Percentiles rank a stretch among this genome's conserved stretches.
Evolutionary conservation across 2,329 filamentous ascomycete species (phyloP).

Genomic region (Stromatinia cepivora): DNA sequence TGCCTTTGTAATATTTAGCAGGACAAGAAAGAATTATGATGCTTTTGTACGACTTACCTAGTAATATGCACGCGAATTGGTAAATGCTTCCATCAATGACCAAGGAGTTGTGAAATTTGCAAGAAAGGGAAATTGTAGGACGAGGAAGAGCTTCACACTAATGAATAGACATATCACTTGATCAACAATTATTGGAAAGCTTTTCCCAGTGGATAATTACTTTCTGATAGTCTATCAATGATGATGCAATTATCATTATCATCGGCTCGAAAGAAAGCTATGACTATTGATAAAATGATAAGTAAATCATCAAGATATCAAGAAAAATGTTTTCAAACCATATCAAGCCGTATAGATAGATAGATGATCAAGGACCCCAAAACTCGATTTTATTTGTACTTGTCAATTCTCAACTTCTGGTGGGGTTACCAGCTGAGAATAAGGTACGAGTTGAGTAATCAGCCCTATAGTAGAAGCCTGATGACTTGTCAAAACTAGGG

Average conservation of each 20-base stretch:
- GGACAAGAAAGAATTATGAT: background rate
- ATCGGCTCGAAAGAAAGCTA: background rate
- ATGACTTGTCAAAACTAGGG: constrained; percentile 43
- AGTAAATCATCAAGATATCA: constrained; percentile 23
- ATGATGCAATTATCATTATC: too few species aligned
- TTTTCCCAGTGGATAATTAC: constrained; percentile 34
- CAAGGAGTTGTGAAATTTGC: background rate
- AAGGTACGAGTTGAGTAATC: constrained; percentile 4
- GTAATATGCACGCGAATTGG: rapidly evolving
- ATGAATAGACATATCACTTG: background rate
- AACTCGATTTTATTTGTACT: constrained; percentile 52
- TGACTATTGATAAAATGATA: constrained; percentile 1
- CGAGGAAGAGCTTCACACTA: background rate
- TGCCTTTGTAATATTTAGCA: background rate
- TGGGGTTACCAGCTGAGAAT: constrained; percentile 45
- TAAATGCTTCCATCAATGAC: too few species aligned
- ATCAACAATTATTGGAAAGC: background rate
- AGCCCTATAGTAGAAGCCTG: constrained; percentile 11
- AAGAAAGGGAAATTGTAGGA: background rate
- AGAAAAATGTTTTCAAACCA: constrained; percentile 42
- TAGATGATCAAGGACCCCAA: constrained; percentile 41
- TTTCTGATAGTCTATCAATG: constrained; percentile 52
- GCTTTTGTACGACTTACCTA: background rate
- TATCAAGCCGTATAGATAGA: constrained; percentile 44
- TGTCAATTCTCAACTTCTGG: constrained; percentile 50